A percentile compares a stretch with the other conserved stretches of the same genome.
Conservation (phyloP, 2,329 filamentous ascomycete genomes). For the Hirsutella minnesotensis region DNA sequence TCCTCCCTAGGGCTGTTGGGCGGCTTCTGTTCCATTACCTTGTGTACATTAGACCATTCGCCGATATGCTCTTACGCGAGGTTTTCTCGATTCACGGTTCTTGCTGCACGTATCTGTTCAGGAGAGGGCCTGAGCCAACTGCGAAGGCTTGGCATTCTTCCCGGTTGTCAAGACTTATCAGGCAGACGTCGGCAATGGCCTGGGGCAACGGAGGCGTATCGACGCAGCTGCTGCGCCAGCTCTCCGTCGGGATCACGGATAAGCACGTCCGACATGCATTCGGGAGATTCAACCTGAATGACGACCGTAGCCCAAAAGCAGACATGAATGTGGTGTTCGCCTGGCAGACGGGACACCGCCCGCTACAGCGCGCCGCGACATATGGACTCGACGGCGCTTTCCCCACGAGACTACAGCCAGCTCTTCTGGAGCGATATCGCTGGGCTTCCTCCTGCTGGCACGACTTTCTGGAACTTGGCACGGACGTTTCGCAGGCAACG, state of each 20-base stretch:
- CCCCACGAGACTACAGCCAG: conserved; percentile 4
- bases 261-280: conserved; percentile 4
- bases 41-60: no score
- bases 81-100: no score
- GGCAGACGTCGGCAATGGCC: no score
- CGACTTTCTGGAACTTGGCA: conserved; percentile 3
- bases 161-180: no score
- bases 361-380: conserved; percentile 6
- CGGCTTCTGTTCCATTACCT: no score
- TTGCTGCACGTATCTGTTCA: no score
- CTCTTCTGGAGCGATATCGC: conserved; percentile 3
- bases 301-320: conserved; percentile 2
- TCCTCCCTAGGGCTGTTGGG: no score
- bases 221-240: conserved; percentile 2
- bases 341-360: conserved; percentile 8
- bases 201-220: no score
- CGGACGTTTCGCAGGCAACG: no score
- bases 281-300: conserved; percentile 3
- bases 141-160: no score
- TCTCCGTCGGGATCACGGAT: conserved; percentile 5
- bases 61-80: no score
- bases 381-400: conserved; percentile 9
- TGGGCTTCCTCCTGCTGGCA: conserved; percentile 5
- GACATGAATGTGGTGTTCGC: conserved; percentile 5
- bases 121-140: no score